These are phyloP conservation scores for Backusella psychrophila DNA, from an alignment of 192 early-diverging fungal species.

Conservation along the genomic window DNA sequence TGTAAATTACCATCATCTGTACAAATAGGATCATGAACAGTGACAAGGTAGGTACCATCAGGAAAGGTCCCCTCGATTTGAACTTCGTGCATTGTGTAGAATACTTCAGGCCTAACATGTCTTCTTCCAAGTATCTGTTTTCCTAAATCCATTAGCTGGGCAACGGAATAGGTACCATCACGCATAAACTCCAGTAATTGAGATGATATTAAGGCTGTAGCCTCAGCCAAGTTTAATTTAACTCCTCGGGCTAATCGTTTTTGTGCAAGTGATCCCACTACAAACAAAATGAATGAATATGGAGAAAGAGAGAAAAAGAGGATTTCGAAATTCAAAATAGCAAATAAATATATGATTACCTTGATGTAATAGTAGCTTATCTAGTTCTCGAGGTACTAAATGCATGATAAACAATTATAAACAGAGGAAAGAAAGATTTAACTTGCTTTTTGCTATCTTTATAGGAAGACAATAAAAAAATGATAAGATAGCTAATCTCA, in stretches of 20 bases:
- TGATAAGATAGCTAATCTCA: background rate
- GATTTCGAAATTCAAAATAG: background rate
- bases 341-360: conserved; percentile 12
- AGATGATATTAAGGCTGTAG: conserved; percentile 83
- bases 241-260: conserved; percentile 87
- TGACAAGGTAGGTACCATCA: conserved; percentile 93
- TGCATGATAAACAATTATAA: conserved; percentile 46
- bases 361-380: conserved; percentile 88
- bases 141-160: conserved; percentile 85
- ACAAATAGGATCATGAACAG: conserved; percentile 89
- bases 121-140: conserved; percentile 84
- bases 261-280: conserved; percentile 84
- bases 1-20: conserved; percentile 75
- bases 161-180: conserved; percentile 83
- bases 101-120: conserved; percentile 76
- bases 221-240: conserved; percentile 83
- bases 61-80: conserved; percentile 90
- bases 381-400: conserved; percentile 87
- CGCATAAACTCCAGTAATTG: conserved; percentile 87
- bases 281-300: background rate
- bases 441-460: background rate
- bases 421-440: background rate
- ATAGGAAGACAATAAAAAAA: background rate
- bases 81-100: conserved; percentile 72
- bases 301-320: background rate